A percentile compares a stretch with the other conserved stretches of the same genome.
phyloP scores from a whole-genome alignment of 2,329 filamentous ascomycete genomes.

The Cordyceps cicadae region DNA sequence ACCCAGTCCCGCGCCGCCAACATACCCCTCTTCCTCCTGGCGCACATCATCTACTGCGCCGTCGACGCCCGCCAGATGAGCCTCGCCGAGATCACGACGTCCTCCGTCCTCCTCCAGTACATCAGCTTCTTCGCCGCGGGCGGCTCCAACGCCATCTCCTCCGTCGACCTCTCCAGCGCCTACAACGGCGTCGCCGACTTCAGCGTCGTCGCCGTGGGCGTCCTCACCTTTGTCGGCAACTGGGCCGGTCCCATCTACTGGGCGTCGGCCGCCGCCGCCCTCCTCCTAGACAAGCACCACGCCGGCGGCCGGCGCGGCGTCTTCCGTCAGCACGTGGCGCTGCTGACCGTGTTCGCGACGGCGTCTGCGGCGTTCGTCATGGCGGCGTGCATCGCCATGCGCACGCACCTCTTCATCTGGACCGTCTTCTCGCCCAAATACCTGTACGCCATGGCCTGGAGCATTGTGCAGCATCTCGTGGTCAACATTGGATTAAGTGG shows the following conservation, averaged over 20 bases:
- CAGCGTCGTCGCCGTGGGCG: slow-evolving; percentile 69
- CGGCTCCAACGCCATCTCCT: slow-evolving; percentile 89
- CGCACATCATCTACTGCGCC: slow-evolving; percentile 50
- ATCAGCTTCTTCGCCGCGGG: slow-evolving; percentile 83
- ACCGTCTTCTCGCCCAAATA: slow-evolving; percentile 98
- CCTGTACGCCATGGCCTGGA: slow-evolving; percentile 86
- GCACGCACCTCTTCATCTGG: slow-evolving; percentile 95
- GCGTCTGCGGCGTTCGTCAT: slow-evolving; percentile 65
- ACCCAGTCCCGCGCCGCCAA: slow-evolving; percentile 84
- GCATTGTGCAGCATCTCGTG: slow-evolving; percentile 67
- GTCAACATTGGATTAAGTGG: slow-evolving; percentile 60
- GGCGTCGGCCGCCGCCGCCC: slow-evolving; percentile 55
- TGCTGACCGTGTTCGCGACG: slow-evolving; percentile 64
- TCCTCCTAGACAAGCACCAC: slow-evolving; percentile 39
- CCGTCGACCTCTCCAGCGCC: slow-evolving; percentile 86
- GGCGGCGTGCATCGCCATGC: slow-evolving; percentile 73
- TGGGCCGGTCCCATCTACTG: slow-evolving; percentile 91
- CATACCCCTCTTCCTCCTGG: slow-evolving; percentile 74
- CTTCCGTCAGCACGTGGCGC: slow-evolving; percentile 46
- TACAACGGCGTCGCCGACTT: slow-evolving; percentile 88
- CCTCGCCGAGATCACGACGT: slow-evolving; percentile 54
- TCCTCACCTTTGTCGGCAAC: slow-evolving; percentile 79
- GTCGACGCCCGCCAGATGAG: slow-evolving; percentile 37
- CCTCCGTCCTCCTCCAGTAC: slow-evolving; percentile 69
- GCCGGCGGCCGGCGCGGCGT: slow-evolving; percentile 22